Percentiles rank a stretch among this genome's conserved stretches.
Conservation (phyloP, 2,329 filamentous ascomycete genomes). For the Zymoseptoria ardabiliae region DNA sequence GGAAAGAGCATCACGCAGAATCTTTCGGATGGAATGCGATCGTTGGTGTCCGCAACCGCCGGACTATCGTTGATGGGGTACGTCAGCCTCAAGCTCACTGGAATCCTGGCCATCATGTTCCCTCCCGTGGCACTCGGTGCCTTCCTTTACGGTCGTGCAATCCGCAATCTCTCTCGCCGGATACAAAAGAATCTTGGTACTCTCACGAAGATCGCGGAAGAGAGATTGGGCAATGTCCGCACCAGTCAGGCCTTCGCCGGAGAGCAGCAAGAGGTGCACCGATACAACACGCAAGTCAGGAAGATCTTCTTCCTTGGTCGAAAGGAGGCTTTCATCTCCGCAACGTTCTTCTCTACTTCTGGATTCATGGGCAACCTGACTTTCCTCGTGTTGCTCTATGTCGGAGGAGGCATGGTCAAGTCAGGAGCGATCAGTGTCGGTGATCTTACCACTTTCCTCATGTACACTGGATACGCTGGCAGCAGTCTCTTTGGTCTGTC, state of each 20-base stretch:
- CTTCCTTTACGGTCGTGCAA: conserved; percentile 82
- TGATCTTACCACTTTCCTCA: conserved; percentile 91
- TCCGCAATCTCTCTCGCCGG: conserved; percentile 80
- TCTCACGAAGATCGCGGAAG: conserved; percentile 94
- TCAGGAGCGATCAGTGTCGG: conserved; percentile 80
- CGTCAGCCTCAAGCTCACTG: conserved; percentile 83
- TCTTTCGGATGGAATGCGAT: conserved; percentile 86
- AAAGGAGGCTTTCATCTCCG: conserved; percentile 78
- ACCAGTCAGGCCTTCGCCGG: conserved; percentile 95
- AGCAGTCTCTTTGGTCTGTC: conserved; percentile 90
- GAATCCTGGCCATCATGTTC: conserved; percentile 76
- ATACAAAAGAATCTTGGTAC: conserved; percentile 92
- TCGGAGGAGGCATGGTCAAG: conserved; percentile 84
- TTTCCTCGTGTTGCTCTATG: conserved; percentile 80
- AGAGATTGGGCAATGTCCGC: conserved; percentile 91
- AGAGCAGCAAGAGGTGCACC: conserved; percentile 78
- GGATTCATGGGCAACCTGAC: conserved; percentile 96
- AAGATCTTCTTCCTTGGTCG: conserved; percentile 87
- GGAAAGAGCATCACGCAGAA: conserved; percentile 99
- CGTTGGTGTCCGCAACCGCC: conserved; percentile 80
- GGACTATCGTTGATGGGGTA: conserved; percentile 94
- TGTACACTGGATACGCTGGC: conserved; percentile 86
- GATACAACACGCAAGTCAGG: conserved; percentile 87
- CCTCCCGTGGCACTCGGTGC: conserved; percentile 86
- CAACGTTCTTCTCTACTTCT: conserved; percentile 79